Evolutionary conservation across 2,329 filamentous ascomycete genomes (phyloP).

Genomic region (Epicoccum nigrum): DNA sequence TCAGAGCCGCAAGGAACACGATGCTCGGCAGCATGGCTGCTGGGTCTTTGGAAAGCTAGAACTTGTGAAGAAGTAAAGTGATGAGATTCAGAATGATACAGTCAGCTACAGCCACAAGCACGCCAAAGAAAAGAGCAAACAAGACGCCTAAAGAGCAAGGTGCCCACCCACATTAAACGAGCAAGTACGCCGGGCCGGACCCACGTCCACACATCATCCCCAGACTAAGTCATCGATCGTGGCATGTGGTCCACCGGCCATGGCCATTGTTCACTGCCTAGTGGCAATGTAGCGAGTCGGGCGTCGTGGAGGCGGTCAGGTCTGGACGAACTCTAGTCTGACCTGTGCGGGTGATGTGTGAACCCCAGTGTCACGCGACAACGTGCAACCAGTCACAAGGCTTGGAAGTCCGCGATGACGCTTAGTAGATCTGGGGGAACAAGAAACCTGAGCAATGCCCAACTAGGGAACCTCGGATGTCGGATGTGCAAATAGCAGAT

Average conservation of each 20-base stretch:
- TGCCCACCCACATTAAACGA: conserved; percentile 3
- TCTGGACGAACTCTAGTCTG: conserved; percentile 11
- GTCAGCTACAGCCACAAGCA: neutral
- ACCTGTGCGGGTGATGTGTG: conserved; percentile 18
- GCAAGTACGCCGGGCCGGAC: conserved; percentile 12
- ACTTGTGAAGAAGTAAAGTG: neutral
- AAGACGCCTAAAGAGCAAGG: neutral
- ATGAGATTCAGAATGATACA: neutral
- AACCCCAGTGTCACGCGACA: conserved; percentile 16
- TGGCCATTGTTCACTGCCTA: conserved; percentile 14
- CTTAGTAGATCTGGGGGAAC: conserved; percentile 11
- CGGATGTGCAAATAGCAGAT: neutral
- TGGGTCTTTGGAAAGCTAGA: neutral
- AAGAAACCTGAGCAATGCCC: conserved; percentile 2
- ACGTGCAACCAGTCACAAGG: neutral
- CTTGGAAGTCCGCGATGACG: conserved; percentile 19
- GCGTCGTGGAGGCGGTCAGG: conserved; percentile 12
- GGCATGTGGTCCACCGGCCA: conserved; percentile 16
- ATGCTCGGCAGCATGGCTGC: conserved; percentile 8
- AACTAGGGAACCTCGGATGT: neutral
- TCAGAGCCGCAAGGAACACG: conserved; percentile 25
- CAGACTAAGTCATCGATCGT: conserved; percentile 7
- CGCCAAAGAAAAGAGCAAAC: neutral
- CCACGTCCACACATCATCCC: conserved; percentile 7
- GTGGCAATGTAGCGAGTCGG: conserved; percentile 13